phyloP scores from a whole-genome alignment of 371 early-diverging fungal species.

The Coemansia linderi region DNA sequence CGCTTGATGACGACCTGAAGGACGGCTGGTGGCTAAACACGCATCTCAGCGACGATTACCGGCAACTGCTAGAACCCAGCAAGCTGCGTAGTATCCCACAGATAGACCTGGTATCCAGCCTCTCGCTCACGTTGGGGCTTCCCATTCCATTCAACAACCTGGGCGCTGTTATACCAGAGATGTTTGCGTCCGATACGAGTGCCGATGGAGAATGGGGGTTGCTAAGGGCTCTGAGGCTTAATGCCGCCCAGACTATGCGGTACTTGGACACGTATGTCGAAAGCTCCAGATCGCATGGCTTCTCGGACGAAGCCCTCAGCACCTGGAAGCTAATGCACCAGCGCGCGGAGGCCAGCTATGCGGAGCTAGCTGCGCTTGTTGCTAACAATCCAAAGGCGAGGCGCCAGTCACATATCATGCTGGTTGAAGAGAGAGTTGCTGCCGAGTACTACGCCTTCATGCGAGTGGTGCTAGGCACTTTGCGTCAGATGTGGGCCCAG shows the following conservation, averaged over 20 bases:
- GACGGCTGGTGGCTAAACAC: conserved; percentile 45
- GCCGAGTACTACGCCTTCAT: conserved; percentile 59
- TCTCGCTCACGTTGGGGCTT: conserved; percentile 74
- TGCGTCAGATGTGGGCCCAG: conserved; percentile 87
- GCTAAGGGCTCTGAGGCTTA: conserved; percentile 66
- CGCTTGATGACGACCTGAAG: conserved; percentile 24
- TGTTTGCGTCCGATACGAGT: conserved; percentile 32
- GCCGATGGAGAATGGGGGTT: conserved; percentile 50
- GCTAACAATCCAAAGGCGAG: conserved; percentile 9
- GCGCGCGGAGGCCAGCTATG: conserved; percentile 39
- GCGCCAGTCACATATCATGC: conserved; percentile 1
- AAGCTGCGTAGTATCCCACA: conserved; percentile 66
- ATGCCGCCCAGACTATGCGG: conserved; percentile 75
- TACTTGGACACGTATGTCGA: conserved; percentile 66
- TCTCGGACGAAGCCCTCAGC: conserved; percentile 41
- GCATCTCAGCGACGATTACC: conserved; percentile 42
- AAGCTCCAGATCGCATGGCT: conserved; percentile 47
- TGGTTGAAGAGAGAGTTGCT: conserved; percentile 39
- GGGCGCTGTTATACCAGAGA: conserved; percentile 58
- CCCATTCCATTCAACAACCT: conserved; percentile 92
- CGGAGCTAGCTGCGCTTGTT: conserved; percentile 9
- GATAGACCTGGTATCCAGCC: conserved; percentile 87
- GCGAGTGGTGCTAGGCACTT: conserved; percentile 66
- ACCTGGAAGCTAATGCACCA: conserved; percentile 35
- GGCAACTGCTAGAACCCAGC: conserved; percentile 2